Evolutionary conservation across 257 asterid species (phyloP).

Genomic region (Przewalskia tangutica): DNA sequence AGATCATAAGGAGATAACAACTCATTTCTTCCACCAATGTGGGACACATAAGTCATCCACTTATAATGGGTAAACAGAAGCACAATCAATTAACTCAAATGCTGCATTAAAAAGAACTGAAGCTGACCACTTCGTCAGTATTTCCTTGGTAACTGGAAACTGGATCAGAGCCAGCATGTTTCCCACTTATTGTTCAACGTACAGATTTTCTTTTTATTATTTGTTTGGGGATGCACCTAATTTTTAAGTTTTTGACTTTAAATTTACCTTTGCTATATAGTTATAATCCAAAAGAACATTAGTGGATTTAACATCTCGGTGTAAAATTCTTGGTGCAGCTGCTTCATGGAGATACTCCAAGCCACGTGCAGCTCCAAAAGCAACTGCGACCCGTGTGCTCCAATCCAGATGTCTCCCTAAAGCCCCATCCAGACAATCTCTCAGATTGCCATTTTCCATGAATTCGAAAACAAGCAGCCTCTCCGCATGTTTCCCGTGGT

Average conservation of each 20-base stretch:
- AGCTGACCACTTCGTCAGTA: background rate
- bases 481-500: conserved; percentile 66
- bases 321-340: conserved; percentile 95
- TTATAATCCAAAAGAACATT: conserved; percentile 86
- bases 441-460: conserved; percentile 71
- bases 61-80: background rate
- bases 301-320: conserved; percentile 92
- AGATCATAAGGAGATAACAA: background rate
- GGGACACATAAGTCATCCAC: background rate
- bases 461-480: conserved; percentile 81
- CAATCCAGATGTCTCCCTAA: conserved; percentile 55
- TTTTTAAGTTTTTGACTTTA: background rate
- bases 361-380: conserved; percentile 99
- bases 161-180: background rate
- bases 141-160: background rate
- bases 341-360: conserved; percentile 97
- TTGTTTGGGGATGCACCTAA: background rate
- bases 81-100: background rate
- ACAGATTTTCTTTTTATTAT: background rate
- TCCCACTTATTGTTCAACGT: background rate
- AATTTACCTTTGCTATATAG: conserved; percentile 80
- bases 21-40: background rate
- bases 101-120: background rate
- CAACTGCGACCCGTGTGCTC: conserved; percentile 65
- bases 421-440: conserved; percentile 75